Conservation (phyloP, 1,284 basidiomycete genomes). For the Rhodofomes roseus region DNA sequence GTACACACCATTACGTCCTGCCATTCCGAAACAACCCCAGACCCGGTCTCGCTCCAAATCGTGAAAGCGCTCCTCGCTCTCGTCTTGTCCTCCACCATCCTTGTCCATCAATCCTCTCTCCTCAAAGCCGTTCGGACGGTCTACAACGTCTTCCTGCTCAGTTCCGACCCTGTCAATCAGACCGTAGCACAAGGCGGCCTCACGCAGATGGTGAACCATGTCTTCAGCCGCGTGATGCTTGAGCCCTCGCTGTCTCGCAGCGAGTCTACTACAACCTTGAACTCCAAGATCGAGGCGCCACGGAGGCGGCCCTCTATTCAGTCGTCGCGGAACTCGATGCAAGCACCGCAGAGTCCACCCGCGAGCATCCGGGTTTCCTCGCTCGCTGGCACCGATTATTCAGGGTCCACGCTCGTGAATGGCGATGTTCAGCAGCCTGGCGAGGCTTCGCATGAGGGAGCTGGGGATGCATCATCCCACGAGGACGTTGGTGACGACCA, state of each 20-base stretch:
- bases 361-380: slow-evolving; percentile 7
- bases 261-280: slow-evolving; percentile 23
- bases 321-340: slow-evolving; percentile 28
- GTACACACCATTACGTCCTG: slow-evolving; percentile 92
- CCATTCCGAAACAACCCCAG: slow-evolving; percentile 83
- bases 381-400: slow-evolving; percentile 11
- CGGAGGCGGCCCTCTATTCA: slow-evolving; percentile 19
- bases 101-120: slow-evolving; percentile 91
- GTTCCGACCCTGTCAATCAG: slow-evolving; percentile 87
- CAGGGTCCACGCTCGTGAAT: slow-evolving; percentile 13
- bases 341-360: slow-evolving; percentile 6
- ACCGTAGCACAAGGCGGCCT: slow-evolving; percentile 95
- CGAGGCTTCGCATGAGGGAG: not conserved
- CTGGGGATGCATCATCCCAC: not conserved
- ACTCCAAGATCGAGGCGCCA: slow-evolving; percentile 14
- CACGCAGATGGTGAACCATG: slow-evolving; percentile 95
- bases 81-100: slow-evolving; percentile 80
- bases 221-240: slow-evolving; percentile 76
- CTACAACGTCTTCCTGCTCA: slow-evolving; percentile 93
- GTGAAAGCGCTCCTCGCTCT: slow-evolving; percentile 90
- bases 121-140: slow-evolving; percentile 95
- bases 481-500: not conserved
- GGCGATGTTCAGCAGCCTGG: slow-evolving; percentile 6
- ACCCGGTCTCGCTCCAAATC: slow-evolving; percentile 90
- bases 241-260: slow-evolving; percentile 18